Evolutionary conservation across 257 asterid genomes (phyloP), one percentile per base, ranked within the genome.

Genomic region (Euphrasia confusa): DNA sequence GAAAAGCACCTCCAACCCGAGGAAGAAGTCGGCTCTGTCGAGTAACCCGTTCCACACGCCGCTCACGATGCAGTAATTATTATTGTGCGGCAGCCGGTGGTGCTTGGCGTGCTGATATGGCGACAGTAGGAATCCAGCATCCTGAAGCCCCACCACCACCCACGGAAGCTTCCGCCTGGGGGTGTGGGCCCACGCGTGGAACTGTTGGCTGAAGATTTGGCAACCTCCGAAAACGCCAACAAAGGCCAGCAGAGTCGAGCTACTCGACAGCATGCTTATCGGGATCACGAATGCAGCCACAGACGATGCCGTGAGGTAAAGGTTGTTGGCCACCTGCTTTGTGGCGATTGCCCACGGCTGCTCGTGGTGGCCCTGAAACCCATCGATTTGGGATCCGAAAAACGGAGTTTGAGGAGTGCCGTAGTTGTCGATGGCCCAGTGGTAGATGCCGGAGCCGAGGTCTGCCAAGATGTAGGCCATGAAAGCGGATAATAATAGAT

Each of bases 101-200:
- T 91, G 98, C 4, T 79, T 83, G 18, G 77, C 90, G 64, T 91
- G 98, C 63, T 79, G 79, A 0, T 74, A 65, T 60, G 80, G 65
- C 10, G 81, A 68, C 52, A 91, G 73, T 0, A 91, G 65, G 10
- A 88, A 49, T 12, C 98, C 89, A 45, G 82, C 81, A n/a, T 78
- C 88, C 62, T 91, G 98, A 17, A 88, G 72, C 18, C 84, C 84
- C 67, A 70, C 88, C 66, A 88, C 96, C 40, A 63, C 4, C 10
- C 71, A 53, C 14, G 87, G 93, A 9, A 88, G 88, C 80, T 64
- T 79, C 69, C 81, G 66, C 53, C 74, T 85, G 0, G 87, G 84
- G 1, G 85, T 82, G 63, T 91, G 98, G 4, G 88, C 83, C 96
- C 98, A 88, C 0, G 88, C 84, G 42, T 90, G 97, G 52, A 87